Evolutionary conservation across 768 basidiomycete genomes (phyloP).

Genomic region (Auriscalpium microsporum): DNA sequence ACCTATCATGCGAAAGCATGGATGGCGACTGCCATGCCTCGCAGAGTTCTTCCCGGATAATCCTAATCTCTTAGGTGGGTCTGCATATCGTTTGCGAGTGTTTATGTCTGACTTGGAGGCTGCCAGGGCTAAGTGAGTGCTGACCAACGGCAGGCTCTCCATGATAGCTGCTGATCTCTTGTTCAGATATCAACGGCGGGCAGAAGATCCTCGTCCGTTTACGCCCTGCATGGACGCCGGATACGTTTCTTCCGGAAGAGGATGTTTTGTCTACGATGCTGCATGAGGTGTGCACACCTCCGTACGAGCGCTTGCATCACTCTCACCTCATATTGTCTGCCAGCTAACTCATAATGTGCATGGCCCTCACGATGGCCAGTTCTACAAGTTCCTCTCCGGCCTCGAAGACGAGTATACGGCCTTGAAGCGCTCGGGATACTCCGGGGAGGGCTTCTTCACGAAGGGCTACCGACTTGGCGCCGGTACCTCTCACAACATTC

Average conservation of each 20-base stretch:
- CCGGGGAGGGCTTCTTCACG: slow-evolving; percentile 85
- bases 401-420: slow-evolving; percentile 83
- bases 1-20: slow-evolving; percentile 85
- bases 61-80: slow-evolving; percentile 63
- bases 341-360: slow-evolving; percentile 86
- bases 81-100: too few species aligned
- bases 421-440: slow-evolving; percentile 71
- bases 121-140: slow-evolving; percentile 17
- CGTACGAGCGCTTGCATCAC: neutral
- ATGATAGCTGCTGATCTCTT: neutral
- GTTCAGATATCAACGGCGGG: slow-evolving; percentile 66
- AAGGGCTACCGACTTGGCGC: slow-evolving; percentile 64
- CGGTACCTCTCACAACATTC: slow-evolving; percentile 58
- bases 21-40: slow-evolving; percentile 72
- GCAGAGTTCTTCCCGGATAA: slow-evolving; percentile 83
- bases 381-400: slow-evolving; percentile 63
- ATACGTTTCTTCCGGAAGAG: slow-evolving; percentile 68
- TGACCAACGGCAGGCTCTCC: neutral
- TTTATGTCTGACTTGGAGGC: neutral
- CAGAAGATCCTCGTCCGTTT: slow-evolving; percentile 78
- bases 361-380: slow-evolving; percentile 82
- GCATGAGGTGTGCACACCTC: slow-evolving; percentile 54
- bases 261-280: slow-evolving; percentile 79
- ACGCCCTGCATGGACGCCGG: slow-evolving; percentile 57
- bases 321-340: neutral